Base-by-base conservation (phyloP, 805 yeast genomes). In the Zygotorulaspora florentina region DNA sequence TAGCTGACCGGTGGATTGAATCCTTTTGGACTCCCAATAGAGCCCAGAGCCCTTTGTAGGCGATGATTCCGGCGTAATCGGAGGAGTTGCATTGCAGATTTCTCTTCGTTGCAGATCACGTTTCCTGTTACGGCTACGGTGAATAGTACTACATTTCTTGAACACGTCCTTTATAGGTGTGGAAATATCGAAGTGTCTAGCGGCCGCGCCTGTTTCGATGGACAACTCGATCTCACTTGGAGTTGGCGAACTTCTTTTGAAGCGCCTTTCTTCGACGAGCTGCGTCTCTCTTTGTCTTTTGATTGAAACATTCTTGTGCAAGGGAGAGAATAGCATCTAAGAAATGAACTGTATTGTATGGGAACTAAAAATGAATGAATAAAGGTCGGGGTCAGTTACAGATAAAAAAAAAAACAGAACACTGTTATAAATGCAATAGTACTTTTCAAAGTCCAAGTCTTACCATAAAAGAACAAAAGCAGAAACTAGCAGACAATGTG, bases 231-330 rank as follows among this genome's bases (percentile, higher is more conserved):
- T n/a, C 10, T 37, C 26, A 8, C 28, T 23, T 12, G 47, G 50
- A 5, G 42, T 37, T 8, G 48, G 50, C 11, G 47, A 41, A 3
- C 39, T 37, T 36, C 47, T 51, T 35, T 53, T 53, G 10, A 31
- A 34, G 9, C 53, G 50, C 29, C 53, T 48, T 6, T 17, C 3
- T 15, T 56, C 59, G 11, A 45, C 40, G 12, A 27, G 27, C 15
- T 40, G 50, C 11, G 49, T 26, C 17, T 56, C 58, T 44, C 56
- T 49, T 35, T 41, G 34, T 43, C 59, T 48, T 43, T 56, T 56
- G 38, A 42, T 45, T 13, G 56, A 48, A 33, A 51, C 51, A 37
- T 46, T 27, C 10, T 37, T 40, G 26, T 30, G 7, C 38, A 39
- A 23, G 8, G 44, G 39, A 28, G 41, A 39, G 36, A 49, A 42